Evolutionary conservation across 106 monocot genomes (phyloP).

Genomic region (Vanilla planifolia): DNA sequence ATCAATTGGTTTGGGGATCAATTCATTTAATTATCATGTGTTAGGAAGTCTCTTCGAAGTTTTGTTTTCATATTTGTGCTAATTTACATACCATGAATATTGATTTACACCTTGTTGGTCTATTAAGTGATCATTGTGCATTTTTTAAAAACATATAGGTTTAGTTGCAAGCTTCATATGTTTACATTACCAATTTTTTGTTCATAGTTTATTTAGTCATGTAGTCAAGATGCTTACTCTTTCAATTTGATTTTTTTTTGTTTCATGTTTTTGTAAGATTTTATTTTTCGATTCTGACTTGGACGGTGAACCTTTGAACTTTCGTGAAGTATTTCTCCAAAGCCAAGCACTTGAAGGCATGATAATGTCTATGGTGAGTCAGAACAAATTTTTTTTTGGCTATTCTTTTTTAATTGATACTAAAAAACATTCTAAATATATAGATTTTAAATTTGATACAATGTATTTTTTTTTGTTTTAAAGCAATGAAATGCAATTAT

Average conservation of each 20-base stretch:
- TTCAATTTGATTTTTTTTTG: constrained; percentile 1
- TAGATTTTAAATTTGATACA: neutral
- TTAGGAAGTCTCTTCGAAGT: no score
- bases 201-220: no score
- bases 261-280: constrained; percentile 16
- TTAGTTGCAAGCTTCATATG: neutral
- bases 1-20: no score
- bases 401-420: neutral
- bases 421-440: neutral
- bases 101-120: neutral
- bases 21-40: no score
- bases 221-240: neutral
- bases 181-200: neutral
- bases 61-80: no score
- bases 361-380: constrained; percentile 58
- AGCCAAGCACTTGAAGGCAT: constrained; percentile 76
- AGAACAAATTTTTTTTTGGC: neutral
- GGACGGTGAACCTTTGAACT: constrained; percentile 58
- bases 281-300: constrained; percentile 56
- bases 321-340: constrained; percentile 58
- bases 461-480: neutral
- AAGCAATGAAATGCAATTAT: neutral
- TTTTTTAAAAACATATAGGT: neutral
- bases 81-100: no score
- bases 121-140: neutral